Base-by-base conservation (phyloP, 2,329 filamentous ascomycete genomes). In the Cercospora beticola region DNA sequence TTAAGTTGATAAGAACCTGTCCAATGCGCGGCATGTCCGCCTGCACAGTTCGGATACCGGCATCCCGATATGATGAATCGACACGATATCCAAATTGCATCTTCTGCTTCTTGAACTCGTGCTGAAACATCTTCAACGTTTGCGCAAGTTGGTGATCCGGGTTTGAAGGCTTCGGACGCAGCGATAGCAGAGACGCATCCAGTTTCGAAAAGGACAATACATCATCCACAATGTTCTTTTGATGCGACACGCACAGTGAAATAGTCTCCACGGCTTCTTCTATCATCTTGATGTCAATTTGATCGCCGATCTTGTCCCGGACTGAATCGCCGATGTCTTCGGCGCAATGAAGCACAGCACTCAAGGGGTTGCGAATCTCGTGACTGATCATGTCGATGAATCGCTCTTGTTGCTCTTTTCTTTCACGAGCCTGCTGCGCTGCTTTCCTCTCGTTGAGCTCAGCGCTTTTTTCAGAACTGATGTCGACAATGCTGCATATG, bases 381-480 rank as follows among this genome's bases (percentile, higher is more conserved):
- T 82, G 80, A 5, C 75, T 63, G 28, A 82, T 81, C 81, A 82
- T 82, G 67, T 83, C 81, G 28, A 83, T 83, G 70, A 83, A 83
- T 0, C 80, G 72, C 70, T 83, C 82, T 64, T 83, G 82, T 64
- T 83, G 82, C 62, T 81, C 77, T 59, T 83, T 83, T 9, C 81
- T 74, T 54, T 83, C 81, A 46, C 76, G 75, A 1, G 82, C 82
- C 68, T 83, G 81, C 18, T 76, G 76, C 2, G 82, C 82, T 12
- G 79, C 80, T 62, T 80, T 79, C 36, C 81, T 77, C 61, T 83
- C 81, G 3, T 78, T 71, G 8, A 82, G 62, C 64, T 83, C 78
- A 3, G 81, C 81, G 46, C 78, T 77, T 67, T 83, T 83, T 68
- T 83, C 82, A 16, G 80, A 78, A 16, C 80, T 83, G 43, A 83